These are phyloP conservation scores for Dichotomopilus funicola DNA, from an alignment of 2,329 filamentous ascomycete species.

Conservation along the genomic window DNA sequence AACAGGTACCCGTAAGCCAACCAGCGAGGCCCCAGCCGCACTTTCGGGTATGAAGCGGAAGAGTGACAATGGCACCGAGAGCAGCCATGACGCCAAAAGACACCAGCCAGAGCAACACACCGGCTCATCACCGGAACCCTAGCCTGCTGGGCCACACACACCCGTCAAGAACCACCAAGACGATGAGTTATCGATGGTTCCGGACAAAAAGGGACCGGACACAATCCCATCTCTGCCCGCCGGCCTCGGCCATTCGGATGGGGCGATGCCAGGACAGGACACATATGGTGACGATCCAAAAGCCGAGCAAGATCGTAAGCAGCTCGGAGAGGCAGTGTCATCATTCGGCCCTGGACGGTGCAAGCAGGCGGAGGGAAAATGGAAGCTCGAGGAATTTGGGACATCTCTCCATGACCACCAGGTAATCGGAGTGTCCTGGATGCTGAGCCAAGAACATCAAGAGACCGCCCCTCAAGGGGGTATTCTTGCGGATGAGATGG, in stretches of 20 bases:
- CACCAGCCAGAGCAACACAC: too few species aligned
- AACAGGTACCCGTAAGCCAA: too few species aligned
- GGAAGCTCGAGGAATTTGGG: slow-evolving; percentile 5
- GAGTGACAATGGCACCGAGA: too few species aligned
- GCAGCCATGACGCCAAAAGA: too few species aligned
- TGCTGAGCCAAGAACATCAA: slow-evolving; percentile 16
- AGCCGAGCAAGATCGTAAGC: neutral
- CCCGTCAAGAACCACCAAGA: too few species aligned
- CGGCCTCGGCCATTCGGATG: neutral
- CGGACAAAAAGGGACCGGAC: too few species aligned
- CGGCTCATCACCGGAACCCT: too few species aligned
- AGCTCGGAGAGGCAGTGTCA: neutral
- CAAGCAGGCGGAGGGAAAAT: slow-evolving; percentile 6
- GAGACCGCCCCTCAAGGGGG: slow-evolving; percentile 29
- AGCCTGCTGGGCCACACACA: too few species aligned
- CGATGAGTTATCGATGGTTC: too few species aligned
- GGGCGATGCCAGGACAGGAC: neutral
- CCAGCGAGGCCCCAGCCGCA: too few species aligned
- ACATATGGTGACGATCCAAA: neutral
- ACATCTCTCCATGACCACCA: slow-evolving; percentile 15
- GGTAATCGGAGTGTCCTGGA: slow-evolving; percentile 16
- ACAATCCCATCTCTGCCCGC: too few species aligned
- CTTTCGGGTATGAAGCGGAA: too few species aligned
- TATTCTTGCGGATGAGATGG: slow-evolving; percentile 55
- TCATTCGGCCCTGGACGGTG: slow-evolving; percentile 8